Evolutionary conservation across 2,329 filamentous ascomycete genomes (phyloP), one percentile per base, ranked within the genome.

Genomic region (Scedosporium dehoogii): DNA sequence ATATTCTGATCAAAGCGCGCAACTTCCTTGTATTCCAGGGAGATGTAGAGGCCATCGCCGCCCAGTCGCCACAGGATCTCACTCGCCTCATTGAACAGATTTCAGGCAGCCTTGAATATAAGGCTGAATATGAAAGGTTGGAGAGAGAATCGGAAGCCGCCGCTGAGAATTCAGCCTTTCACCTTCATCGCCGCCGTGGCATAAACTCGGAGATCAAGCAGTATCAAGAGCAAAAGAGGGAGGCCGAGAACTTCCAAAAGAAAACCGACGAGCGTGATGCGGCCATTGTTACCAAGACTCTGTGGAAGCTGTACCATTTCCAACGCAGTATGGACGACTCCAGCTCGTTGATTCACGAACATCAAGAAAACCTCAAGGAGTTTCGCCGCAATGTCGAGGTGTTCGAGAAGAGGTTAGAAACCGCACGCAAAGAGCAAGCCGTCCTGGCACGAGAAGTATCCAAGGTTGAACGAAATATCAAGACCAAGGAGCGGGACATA

Each of bases 11-110:
- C 79, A 97, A 96, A 75, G 94, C 94, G 41, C 86, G 94, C 67
- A 99, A 99, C 72, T 99, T 99, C 73, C 83, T 99, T 4, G 94
- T 99, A 42, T 99, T 99, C 73, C 94, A 99, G 74, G 96, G 94
- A 67, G 94, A 99, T 72, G 93, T 99, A 18, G 94, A 99, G 74
- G 90, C 92, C 25, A 97, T 99, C 70, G 96, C 94, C 1, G 92
- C 92, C 6, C 94, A 97, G 73, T 96, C 92, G 1, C 92, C 94
- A 0, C 92, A 92, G 68, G 94, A 97, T 70, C 83, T 99, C 46
- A 99, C 94, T 0, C 85, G 91, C 59, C 79, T 99, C 59, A 96
- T 99, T 63, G 94, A 99, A 76, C 94, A 97, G 74, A 97, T 99
- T 65, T 97, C 93, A 1, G 94, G 94, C 56, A 97, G 92, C 74